Conservation (phyloP, 371 early-diverging fungal species). For the Mortierella sp. region DNA sequence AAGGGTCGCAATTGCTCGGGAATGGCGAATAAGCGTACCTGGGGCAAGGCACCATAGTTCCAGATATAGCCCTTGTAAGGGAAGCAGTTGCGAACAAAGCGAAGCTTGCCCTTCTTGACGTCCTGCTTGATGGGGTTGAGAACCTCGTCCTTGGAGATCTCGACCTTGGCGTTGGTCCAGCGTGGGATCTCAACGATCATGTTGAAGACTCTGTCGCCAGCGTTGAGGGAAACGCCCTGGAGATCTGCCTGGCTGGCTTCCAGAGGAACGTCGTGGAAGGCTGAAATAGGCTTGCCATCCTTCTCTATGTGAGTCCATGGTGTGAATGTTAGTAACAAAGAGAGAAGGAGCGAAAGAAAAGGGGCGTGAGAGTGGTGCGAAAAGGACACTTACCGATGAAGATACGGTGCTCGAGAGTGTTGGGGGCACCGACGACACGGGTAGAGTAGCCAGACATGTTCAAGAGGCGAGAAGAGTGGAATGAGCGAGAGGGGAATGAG, state of each 20-base stretch:
- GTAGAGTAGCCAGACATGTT: slow-evolving; percentile 69
- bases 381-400: slow-evolving; percentile 74
- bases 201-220: slow-evolving; percentile 83
- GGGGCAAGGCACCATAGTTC: slow-evolving; percentile 99
- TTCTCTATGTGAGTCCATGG: slow-evolving; percentile 59
- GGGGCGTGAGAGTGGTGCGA: background rate
- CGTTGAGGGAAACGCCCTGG: no score
- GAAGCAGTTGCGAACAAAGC: slow-evolving; percentile 99
- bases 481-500: background rate
- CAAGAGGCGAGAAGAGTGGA: slow-evolving; percentile 5
- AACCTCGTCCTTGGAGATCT: slow-evolving; percentile 93
- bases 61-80: slow-evolving; percentile 99
- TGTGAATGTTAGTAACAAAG: background rate
- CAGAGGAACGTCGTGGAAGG: slow-evolving; percentile 99
- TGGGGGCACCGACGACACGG: slow-evolving; percentile 84
- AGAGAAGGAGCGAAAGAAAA: background rate
- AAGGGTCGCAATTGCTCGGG: no score
- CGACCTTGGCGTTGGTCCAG: slow-evolving; percentile 99
- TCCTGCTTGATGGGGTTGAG: slow-evolving; percentile 99
- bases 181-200: slow-evolving; percentile 99
- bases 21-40: no score
- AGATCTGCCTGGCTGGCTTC: slow-evolving; percentile 74
- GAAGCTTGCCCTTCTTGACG: slow-evolving; percentile 97
- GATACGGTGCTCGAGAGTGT: slow-evolving; percentile 88
- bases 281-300: slow-evolving; percentile 83